phyloP scores from a whole-genome alignment of 139 green algal genomes.

The Astrephomene gubernaculifera region DNA sequence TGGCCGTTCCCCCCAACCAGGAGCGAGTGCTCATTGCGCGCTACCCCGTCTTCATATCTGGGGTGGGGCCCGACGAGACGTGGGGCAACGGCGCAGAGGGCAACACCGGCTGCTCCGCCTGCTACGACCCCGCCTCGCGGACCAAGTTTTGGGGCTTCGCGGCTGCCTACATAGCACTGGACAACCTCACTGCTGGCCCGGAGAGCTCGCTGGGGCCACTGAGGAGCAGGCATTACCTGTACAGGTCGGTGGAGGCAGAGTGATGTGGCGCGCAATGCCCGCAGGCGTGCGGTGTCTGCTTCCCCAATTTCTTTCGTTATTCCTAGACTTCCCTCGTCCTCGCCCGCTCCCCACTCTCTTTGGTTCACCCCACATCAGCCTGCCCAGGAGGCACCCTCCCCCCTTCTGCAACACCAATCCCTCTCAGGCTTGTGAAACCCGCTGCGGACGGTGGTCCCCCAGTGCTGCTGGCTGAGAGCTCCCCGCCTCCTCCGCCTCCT shows the following conservation, averaged over 20 bases:
- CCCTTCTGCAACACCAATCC: no score
- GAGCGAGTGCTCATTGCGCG: not conserved
- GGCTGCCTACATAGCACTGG: not conserved
- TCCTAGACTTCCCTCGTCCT: no score
- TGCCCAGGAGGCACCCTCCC: no score
- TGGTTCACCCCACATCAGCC: no score
- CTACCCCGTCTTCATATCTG: not conserved
- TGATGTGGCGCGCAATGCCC: no score
- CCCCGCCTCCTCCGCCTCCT: not conserved
- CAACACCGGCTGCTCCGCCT: not conserved
- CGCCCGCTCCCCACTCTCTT: no score
- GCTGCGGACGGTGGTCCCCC: not conserved
- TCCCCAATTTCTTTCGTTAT: no score
- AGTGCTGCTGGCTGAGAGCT: not conserved
- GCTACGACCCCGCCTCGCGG: not conserved
- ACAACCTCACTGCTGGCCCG: not conserved
- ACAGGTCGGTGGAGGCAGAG: not conserved
- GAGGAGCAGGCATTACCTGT: not conserved
- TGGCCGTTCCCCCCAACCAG: not conserved
- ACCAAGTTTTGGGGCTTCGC: constrained; percentile 16
- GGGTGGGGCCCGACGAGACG: not conserved
- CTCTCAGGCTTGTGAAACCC: not conserved
- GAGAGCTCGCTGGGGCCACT: not conserved
- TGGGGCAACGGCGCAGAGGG: not conserved
- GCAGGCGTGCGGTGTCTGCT: no score